Evolutionary conservation across 441 rosid genomes (phyloP), one percentile per base, ranked within the genome.

Genomic region (Croton setiger): DNA sequence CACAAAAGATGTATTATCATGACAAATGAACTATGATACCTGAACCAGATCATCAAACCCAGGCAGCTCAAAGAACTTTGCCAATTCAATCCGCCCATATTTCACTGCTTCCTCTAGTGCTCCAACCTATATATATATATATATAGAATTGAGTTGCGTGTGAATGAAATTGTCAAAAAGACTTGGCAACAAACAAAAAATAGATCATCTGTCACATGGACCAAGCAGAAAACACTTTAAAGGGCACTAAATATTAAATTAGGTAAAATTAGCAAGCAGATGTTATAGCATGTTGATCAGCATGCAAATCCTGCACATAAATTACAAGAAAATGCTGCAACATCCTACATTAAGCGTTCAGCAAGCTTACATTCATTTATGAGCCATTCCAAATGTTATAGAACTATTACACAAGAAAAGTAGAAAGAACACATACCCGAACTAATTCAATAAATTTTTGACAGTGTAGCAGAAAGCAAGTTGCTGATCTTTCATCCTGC

Each of bases 401-500:
- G 31, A 37, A 64, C 9, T 52, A 66, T 39, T n/a, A 3, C 8
- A 54, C 1, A 23, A 60, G 43, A 13, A 56, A 70, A 35, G 36
- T 43, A 18, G 75, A 35, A 66, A 69, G 39, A 74, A 73, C 64
- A 60, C 84, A 90, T 90, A 94, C 98, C 96, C 98, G 92, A 68
- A 92, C 86, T 61, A 92, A 75, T 81, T 94, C 99, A 33, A 94
- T 87, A 74, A 94, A 94, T 67, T 86, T 88, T 74, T 94, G 99
- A 76, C 96, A 85, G 79, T 85, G 94, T 74, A 94, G 90, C 72
- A 94, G 87, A 80, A 92, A 90, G 74, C 96, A 92, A 43, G 87
- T 85, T n/a, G 88, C 88, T n/a, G 98, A 90, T 80, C 84, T 90
- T 67, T 90, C 96, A 71, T 90, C 97, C 99, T 92, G 93, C 84